Base-by-base conservation (phyloP, 768 basidiomycete genomes). In the Serendipita vermifera region DNA sequence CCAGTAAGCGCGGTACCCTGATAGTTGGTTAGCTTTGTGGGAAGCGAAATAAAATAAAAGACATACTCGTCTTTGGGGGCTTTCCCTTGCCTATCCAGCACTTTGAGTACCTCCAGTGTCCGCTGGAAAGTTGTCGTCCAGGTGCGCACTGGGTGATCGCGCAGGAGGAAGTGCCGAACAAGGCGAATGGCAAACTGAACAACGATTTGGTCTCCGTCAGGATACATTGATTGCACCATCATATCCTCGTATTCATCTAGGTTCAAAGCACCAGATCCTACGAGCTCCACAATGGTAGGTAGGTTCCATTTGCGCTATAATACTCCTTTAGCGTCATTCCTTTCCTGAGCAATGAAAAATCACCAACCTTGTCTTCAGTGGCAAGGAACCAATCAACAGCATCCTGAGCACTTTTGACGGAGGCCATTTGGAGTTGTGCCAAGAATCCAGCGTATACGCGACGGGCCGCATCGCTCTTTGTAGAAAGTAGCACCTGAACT, bases 331-430 rank as follows among this genome's bases (percentile, higher is more conserved):
- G 57, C 31, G 14, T 59, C 55, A 38, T 41, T 61, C 35, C 62
- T 26, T 20, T 36, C 32, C 5, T 13, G 26, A 17, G 11, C 17
- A 43, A 61, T 15, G 24, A 40, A 29, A 32, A n/a, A 40, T 9
- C 3, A 72, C 80, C 56, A 56, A 92, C 91, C 73, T 93, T 88
- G 65, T 99, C 96, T 65, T 98, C 93, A 3, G 96, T 88, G 65
- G 91, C 96, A 40, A 97, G 72, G 46, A 99, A 73, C 96, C 96
- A 99, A 1, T 87, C 87, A 51, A 92, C 86, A 4, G 94, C 96
- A 70, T 99, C 96, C 68, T 92, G 92, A 15, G 86, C 88, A 40
- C 97, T 94, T 61, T 94, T 89, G 62, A 88, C 83, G 60, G 91
- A 93, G 14, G 82, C 73, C 59, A 83, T 81, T 66, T 96, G 98